Evolutionary conservation across 1,139 yeast genomes (phyloP).

Genomic region (Scheffersomyces insectosa): DNA sequence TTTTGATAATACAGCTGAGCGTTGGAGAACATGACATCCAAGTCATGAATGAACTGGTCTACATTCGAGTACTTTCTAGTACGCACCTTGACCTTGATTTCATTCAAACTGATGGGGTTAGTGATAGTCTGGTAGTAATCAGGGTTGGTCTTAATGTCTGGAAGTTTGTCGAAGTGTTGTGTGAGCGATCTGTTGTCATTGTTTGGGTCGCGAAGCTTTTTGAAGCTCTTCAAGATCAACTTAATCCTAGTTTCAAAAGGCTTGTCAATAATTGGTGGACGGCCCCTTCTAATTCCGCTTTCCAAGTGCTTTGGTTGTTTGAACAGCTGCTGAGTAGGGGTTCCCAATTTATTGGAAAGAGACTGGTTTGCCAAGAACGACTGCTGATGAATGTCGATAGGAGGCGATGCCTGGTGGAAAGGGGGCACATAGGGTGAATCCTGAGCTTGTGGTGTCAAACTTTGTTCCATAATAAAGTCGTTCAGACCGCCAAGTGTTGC

Average conservation of each 20-base stretch:
- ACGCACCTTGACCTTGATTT: slow-evolving; percentile 80
- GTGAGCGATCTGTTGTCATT: slow-evolving; percentile 51
- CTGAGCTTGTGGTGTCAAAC: slow-evolving; percentile 8
- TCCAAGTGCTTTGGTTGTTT: slow-evolving; percentile 32
- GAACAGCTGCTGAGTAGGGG: slow-evolving; percentile 6
- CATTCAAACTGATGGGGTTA: slow-evolving; percentile 80
- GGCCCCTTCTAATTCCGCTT: slow-evolving; percentile 77
- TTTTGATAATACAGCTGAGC: slow-evolving; percentile 62
- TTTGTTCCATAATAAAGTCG: slow-evolving; percentile 4
- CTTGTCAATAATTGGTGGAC: slow-evolving; percentile 94
- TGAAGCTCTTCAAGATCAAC: slow-evolving; percentile 76
- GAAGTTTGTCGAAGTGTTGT: slow-evolving; percentile 76
- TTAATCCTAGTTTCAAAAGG: slow-evolving; percentile 93
- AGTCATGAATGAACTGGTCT: slow-evolving; percentile 74
- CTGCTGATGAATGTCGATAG: not conserved
- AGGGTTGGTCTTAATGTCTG: slow-evolving; percentile 66
- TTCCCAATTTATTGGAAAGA: slow-evolving; percentile 1
- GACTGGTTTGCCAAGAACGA: slow-evolving; percentile 4
- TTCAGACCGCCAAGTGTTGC: too few relatives aligned
- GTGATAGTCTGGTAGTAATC: slow-evolving; percentile 65
- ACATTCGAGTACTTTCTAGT: slow-evolving; percentile 79
- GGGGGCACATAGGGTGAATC: slow-evolving; percentile 8
- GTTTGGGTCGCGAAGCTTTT: slow-evolving; percentile 62
- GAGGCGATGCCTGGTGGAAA: slow-evolving; percentile 2
- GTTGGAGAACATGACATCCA: slow-evolving; percentile 72